phyloP scores from a whole-genome alignment of 2,329 filamentous ascomycete genomes.

The Hymenoscyphus linearis region DNA sequence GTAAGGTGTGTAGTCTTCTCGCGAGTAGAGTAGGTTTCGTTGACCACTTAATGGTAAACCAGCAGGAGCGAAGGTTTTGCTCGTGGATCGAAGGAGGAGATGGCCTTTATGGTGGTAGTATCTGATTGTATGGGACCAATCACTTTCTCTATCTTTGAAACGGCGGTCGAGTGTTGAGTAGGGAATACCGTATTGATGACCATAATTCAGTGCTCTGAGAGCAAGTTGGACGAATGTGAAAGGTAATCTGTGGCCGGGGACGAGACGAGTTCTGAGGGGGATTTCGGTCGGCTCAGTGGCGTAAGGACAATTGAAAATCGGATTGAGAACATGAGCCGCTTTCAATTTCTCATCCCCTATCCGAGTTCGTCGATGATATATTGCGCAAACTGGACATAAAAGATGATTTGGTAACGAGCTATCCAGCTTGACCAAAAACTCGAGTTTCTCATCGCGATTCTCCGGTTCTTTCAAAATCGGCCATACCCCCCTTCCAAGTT shows the following conservation, averaged over 20 bases:
- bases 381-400: conserved; percentile 52
- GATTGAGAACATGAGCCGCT: conserved; percentile 48
- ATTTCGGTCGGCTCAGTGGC: conserved; percentile 41
- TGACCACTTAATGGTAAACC: conserved; percentile 46
- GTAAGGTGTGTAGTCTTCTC: conserved; percentile 56
- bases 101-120: conserved; percentile 49
- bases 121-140: conserved; percentile 51
- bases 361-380: conserved; percentile 49
- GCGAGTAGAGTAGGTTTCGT: conserved; percentile 52
- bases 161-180: conserved; percentile 43
- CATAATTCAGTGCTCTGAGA: conserved; percentile 43
- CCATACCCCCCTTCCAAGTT: conserved; percentile 39
- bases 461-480: conserved; percentile 36
- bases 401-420: conserved; percentile 47
- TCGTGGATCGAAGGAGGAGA: conserved; percentile 53
- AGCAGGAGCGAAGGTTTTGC: conserved; percentile 46
- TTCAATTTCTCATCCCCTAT: conserved; percentile 49
- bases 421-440: conserved; percentile 49
- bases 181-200: conserved; percentile 42
- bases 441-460: conserved; percentile 41
- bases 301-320: conserved; percentile 51
- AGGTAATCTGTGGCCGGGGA: conserved; percentile 48
- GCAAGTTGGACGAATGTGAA: conserved; percentile 56
- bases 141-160: conserved; percentile 43
- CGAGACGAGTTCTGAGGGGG: conserved; percentile 47